phyloP scores from a whole-genome alignment of 805 yeast genomes.

The Candida michaelii region DNA sequence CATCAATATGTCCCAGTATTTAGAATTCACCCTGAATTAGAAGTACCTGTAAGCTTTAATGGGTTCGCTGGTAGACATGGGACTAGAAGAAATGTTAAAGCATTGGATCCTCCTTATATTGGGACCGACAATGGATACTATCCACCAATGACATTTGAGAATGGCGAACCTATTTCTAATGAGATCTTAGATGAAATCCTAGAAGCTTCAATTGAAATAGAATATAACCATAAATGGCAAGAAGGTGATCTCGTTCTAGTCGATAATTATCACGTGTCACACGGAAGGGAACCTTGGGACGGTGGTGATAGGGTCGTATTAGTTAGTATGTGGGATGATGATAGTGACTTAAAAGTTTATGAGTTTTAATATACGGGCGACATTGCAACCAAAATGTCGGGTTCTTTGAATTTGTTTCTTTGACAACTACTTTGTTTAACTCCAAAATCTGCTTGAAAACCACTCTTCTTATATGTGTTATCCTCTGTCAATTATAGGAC shows the following conservation, averaged over 20 bases:
- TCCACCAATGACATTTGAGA: not conserved
- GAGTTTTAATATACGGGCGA: no score
- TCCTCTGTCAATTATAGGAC: no score
- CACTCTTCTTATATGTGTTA: no score
- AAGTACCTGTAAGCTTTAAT: conserved; percentile 4
- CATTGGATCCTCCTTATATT: conserved; percentile 1
- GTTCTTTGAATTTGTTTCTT: no score
- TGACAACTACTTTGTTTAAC: no score
- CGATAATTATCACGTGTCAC: conserved; percentile 32
- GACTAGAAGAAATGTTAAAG: not conserved
- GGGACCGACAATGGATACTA: conserved; percentile 4
- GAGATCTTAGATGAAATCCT: conserved; percentile 8
- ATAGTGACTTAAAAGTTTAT: no score
- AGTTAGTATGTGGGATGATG: conserved; percentile 35
- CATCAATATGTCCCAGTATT: conserved; percentile 21
- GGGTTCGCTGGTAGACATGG: conserved; percentile 7
- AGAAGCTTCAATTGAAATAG: conserved; percentile 13
- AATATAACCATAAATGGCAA: conserved; percentile 28
- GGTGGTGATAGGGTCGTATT: conserved; percentile 25
- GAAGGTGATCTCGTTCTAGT: conserved; percentile 32
- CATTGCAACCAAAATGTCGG: no score
- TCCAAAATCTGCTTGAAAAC: no score
- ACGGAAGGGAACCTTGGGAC: conserved; percentile 29
- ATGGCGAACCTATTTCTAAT: conserved; percentile 3
- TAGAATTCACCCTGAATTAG: conserved; percentile 4